These are phyloP conservation scores for Kockiozyma suomiensis DNA, from an alignment of 805 yeast species.

Conservation along the genomic window DNA sequence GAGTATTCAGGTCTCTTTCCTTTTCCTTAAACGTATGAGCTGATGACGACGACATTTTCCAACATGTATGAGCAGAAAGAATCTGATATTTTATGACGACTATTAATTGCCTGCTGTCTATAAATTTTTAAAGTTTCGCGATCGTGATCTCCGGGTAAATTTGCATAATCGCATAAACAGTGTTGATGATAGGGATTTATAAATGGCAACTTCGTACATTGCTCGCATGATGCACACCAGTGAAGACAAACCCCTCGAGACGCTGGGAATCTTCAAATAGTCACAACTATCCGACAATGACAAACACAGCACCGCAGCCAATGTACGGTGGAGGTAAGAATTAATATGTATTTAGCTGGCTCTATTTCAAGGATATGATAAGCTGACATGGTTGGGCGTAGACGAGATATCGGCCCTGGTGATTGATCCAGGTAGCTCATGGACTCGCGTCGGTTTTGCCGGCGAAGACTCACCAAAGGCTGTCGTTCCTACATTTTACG, in stretches of 20 bases:
- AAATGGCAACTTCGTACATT: not conserved
- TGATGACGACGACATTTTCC: conserved; percentile 20
- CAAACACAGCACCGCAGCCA: conserved; percentile 33
- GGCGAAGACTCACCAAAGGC: conserved; percentile 88
- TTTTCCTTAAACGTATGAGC: conserved; percentile 21
- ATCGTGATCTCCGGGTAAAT: conserved; percentile 14
- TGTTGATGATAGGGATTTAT: not conserved
- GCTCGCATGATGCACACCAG: not conserved
- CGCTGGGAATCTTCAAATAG: not conserved
- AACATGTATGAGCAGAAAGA: not conserved
- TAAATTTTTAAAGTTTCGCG: conserved; percentile 2
- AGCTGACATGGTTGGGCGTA: conserved; percentile 15
- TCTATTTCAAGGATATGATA: not conserved
- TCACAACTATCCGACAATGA: conserved; percentile 15
- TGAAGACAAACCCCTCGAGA: not conserved
- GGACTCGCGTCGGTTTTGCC: conserved; percentile 85
- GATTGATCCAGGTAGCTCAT: conserved; percentile 84
- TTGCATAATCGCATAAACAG: not conserved
- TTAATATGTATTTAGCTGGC: not conserved
- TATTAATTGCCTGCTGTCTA: not conserved
- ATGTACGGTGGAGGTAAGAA: conserved; percentile 38
- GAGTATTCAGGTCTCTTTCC: conserved; percentile 45
- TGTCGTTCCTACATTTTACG: conserved; percentile 72
- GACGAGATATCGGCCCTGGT: conserved; percentile 92
- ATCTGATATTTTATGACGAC: not conserved